Evolutionary conservation across 139 green algal genomes (phyloP), one percentile per base, ranked within the genome.

Genomic region (Tetradesmus lagerheimii): DNA sequence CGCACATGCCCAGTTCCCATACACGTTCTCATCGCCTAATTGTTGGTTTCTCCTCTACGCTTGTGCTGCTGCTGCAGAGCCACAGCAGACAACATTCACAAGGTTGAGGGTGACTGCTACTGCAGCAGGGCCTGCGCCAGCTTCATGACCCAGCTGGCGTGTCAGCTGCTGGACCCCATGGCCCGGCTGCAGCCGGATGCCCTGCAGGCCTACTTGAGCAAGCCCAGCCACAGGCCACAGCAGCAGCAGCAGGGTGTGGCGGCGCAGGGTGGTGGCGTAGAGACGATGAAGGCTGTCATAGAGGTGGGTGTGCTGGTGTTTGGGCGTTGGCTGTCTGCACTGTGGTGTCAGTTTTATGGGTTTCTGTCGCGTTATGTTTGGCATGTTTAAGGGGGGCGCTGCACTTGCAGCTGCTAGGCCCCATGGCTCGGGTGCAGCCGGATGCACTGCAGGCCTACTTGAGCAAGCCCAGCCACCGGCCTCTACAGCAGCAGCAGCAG

Each of bases 51-150:
- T n/a, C n/a, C n/a, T n/a, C n/a, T n/a, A n/a, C n/a, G n/a, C n/a
- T n/a, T n/a, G n/a, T 77, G n/a, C 29, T 39, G n/a, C n/a, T 78
- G 38, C 53, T 86, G 80, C 80, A 86, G 80, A 31, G 80, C 37
- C 4, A 74, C 12, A n/a, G 80, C 80, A 15, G 45, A 71, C 15
- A 71, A 86, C 80, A 86, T 86, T 15, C 80, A 86, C 82, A 87
- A 87, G 57, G n/a, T 88, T 15, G 83, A 88, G 41, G 83, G 83
- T 25, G 83, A 88, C 83, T 88, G 64, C 35, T 88, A 80, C 29
- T 88, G 83, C 83, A 88, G 83, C 83, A 88, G 47, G 83, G 29
- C 83, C 62, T 88, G 83, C n/a, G 20, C 43, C 64, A 88, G 83
- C 83, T 88, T 88, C n/a, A 64, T 66, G 20, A 27, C 23, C 38